phyloP scores from a whole-genome alignment of 257 asterid genomes.

The Nicotiana tabacum region DNA sequence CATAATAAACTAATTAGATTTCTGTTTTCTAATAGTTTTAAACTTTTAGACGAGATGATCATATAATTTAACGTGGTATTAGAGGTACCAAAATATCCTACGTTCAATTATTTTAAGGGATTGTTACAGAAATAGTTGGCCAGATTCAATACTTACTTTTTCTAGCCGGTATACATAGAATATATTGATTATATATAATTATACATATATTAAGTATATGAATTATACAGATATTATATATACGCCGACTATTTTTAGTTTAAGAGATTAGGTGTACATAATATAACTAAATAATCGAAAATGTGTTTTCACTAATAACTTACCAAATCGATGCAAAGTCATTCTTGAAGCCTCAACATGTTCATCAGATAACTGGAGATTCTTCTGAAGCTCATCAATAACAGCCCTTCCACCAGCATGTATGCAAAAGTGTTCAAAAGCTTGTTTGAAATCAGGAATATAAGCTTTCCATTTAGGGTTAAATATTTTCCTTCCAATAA shows the following conservation, averaged over 20 bases:
- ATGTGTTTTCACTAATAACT: background rate
- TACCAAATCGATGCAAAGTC: slow-evolving; percentile 75
- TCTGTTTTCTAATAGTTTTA: background rate
- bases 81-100: too few relatives aligned
- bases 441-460: slow-evolving; percentile 78
- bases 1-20: background rate
- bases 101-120: too few relatives aligned
- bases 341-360: slow-evolving; percentile 93
- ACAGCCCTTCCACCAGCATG: slow-evolving; percentile 91
- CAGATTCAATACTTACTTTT: too few relatives aligned
- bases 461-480: slow-evolving; percentile 85
- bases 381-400: slow-evolving; percentile 86
- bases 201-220: too few relatives aligned
- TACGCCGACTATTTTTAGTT: too few relatives aligned
- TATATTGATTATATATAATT: too few relatives aligned
- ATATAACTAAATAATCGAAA: background rate
- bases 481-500: slow-evolving; percentile 69
- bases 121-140: too few relatives aligned
- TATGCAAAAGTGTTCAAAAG: slow-evolving; percentile 80
- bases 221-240: too few relatives aligned
- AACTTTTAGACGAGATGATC: too few relatives aligned
- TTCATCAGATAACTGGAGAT: slow-evolving; percentile 71
- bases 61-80: too few relatives aligned
- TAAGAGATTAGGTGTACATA: background rate
- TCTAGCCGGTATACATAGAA: too few relatives aligned